These are phyloP conservation scores for Phytophthora pisi DNA, from an alignment of 352 stramenopile genomes.

Conservation along the genomic window DNA sequence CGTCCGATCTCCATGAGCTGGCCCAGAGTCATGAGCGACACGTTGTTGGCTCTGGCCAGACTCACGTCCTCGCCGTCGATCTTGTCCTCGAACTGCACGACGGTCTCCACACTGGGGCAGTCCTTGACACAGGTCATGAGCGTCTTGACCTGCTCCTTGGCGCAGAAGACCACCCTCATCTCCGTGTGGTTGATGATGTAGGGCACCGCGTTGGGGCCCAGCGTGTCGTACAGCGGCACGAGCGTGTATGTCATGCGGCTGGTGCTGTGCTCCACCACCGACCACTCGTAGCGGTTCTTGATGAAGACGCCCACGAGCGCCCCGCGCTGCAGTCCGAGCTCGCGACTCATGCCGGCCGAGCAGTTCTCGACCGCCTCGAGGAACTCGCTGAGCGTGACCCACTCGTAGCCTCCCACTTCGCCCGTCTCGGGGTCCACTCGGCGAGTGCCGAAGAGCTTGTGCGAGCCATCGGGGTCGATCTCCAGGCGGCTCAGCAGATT, in stretches of 20 bases:
- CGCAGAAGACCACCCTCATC: conserved; percentile 78
- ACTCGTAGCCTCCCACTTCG: conserved; percentile 50
- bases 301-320: conserved; percentile 75
- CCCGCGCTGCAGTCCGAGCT: conserved; percentile 46
- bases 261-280: conserved; percentile 68
- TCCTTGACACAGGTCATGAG: conserved; percentile 60
- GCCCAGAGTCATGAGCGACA: conserved; percentile 51
- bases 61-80: conserved; percentile 49
- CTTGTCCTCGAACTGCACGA: conserved; percentile 68
- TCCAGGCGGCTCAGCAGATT: conserved; percentile 52
- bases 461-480: conserved; percentile 52
- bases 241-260: conserved; percentile 78
- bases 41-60: conserved; percentile 43
- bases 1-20: conserved; percentile 50
- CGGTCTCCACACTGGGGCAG: conserved; percentile 55
- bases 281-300: conserved; percentile 84
- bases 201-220: conserved; percentile 67
- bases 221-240: conserved; percentile 83
- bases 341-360: conserved; percentile 45
- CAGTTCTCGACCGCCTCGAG: conserved; percentile 50
- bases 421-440: conserved; percentile 43
- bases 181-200: conserved; percentile 86
- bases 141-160: conserved; percentile 63
- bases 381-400: conserved; percentile 71
- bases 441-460: conserved; percentile 65